Evolutionary conservation across 2,329 filamentous ascomycete genomes (phyloP), one percentile per base, ranked within the genome.

Genomic region (Talaromyces sp.): DNA sequence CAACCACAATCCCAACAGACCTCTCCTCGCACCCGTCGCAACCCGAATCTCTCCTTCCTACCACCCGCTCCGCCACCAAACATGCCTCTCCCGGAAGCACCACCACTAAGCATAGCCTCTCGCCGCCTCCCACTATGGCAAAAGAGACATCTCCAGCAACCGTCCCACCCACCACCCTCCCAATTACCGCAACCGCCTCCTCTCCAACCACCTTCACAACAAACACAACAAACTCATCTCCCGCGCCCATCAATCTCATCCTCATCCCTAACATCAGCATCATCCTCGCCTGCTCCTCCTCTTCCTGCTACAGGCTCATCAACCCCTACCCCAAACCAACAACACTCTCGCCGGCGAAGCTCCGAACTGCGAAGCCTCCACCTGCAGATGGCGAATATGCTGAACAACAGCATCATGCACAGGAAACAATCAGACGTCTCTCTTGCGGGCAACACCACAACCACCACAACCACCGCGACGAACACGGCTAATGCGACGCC

Each of bases 11-110:
- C 35, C 9, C 65, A 63, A 45, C 65, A 63, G 41, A 63, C 56
- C 4, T 60, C 56, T 5, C 60, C 60, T 52, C 65, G 65, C 47
- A 45, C 61, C 16, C 71, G 66, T 24, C 70, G 69, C 62, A 69
- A 70, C 35, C 68, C 69, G 11, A 69, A 71, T 13, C 57, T 73
- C 11, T 65, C 68, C 11, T 61, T 71, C 35, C 68, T 70, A 7
- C 71, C 72, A 9, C 72, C 72, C 3, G 67, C 71, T 3, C 72
- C 72, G 11, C 72, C 72, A 9, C 72, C 72, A 27, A 66, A 71
- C 56, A 70, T 68, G n/a, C 72, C 72, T 10, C 66, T 74, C 3
- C 72, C 72, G 8, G 67, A 68, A 50, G 66, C 73, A 10, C 72
- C 72, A 16, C 54, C 66, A 16, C 54, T 66, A 16, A 62, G 47